Percentiles rank a stretch among this genome's conserved stretches.
These are phyloP conservation scores for Passalora sequoiae DNA, from an alignment of 2,329 filamentous ascomycete genomes.

Conservation along the genomic window DNA sequence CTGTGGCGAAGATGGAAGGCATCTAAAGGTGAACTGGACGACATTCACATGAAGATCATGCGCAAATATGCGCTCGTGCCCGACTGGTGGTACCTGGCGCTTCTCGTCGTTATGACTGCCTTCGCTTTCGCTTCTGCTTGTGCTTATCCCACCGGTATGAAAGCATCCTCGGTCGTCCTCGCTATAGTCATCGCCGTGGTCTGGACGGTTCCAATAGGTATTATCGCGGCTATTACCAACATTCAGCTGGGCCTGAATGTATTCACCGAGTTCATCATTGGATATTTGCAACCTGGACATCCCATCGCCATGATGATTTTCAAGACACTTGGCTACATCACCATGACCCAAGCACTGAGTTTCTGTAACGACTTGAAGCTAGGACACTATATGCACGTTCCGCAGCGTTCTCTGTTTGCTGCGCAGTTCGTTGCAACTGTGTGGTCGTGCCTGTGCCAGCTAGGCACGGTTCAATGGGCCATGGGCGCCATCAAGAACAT, in stretches of 20 bases:
- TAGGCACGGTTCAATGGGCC: conserved; percentile 42
- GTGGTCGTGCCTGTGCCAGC: conserved; percentile 33
- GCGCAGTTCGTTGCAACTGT: conserved; percentile 45
- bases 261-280: conserved; percentile 23
- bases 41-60: conserved; percentile 83
- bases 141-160: conserved; percentile 70
- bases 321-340: conserved; percentile 39
- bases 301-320: conserved; percentile 38
- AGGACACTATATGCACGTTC: conserved; percentile 42
- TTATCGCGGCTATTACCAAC: conserved; percentile 89
- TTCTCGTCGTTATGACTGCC: conserved; percentile 19
- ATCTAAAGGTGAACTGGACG: conserved; percentile 48
- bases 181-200: conserved; percentile 70
- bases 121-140: conserved; percentile 17
- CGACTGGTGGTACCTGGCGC: conserved; percentile 62
- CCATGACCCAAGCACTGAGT: conserved; percentile 40
- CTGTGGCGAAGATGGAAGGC: conserved; percentile 73
- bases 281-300: conserved; percentile 26
- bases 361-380: conserved; percentile 40
- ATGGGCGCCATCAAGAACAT: conserved; percentile 34
- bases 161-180: conserved; percentile 78
- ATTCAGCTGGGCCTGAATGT: conserved; percentile 26
- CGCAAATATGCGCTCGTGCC: conserved; percentile 75
- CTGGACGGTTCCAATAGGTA: conserved; percentile 84
- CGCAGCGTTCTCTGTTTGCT: conserved; percentile 40